Conservation (phyloP, 2,329 filamentous ascomycete species). For the Xylariaceae sp. region DNA sequence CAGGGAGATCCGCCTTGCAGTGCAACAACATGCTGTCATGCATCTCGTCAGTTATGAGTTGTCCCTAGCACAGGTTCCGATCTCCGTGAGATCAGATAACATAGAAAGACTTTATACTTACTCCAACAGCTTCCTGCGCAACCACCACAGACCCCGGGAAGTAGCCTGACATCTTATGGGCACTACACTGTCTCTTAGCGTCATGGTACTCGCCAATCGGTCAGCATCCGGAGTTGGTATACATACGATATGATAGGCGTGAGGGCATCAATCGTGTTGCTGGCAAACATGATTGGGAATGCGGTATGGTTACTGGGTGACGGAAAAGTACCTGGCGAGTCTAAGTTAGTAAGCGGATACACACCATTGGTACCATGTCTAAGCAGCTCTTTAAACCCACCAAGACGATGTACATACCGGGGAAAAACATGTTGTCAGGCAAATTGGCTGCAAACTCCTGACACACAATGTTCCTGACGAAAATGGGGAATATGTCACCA, state of each 20-base stretch:
- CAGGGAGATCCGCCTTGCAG: conserved; percentile 27
- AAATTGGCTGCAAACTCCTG: conserved; percentile 19
- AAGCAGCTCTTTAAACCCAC: too few relatives aligned
- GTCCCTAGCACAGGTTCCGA: background rate
- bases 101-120: conserved; percentile 20
- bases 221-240: conserved; percentile 1
- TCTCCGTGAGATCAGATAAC: conserved; percentile 1
- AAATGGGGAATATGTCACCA: conserved; percentile 27
- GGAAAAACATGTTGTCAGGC: conserved; percentile 25
- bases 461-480: conserved; percentile 21
- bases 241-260: conserved; percentile 32
- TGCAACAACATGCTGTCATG: conserved; percentile 25
- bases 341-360: too few relatives aligned
- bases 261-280: conserved; percentile 35
- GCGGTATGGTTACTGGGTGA: conserved; percentile 19
- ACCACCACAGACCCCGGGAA: conserved; percentile 28
- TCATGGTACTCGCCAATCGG: background rate
- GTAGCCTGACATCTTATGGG: conserved; percentile 22
- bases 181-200: conserved; percentile 15
- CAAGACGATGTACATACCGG: conserved; percentile 13
- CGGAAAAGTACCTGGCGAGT: background rate
- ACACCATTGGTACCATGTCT: too few relatives aligned
- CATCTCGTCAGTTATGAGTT: conserved; percentile 13
- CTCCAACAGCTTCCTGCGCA: conserved; percentile 29
- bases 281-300: conserved; percentile 35